Evolutionary conservation across 169 alveolate genomes (phyloP).

Genomic region (Plasmodium cynomolgi): DNA sequence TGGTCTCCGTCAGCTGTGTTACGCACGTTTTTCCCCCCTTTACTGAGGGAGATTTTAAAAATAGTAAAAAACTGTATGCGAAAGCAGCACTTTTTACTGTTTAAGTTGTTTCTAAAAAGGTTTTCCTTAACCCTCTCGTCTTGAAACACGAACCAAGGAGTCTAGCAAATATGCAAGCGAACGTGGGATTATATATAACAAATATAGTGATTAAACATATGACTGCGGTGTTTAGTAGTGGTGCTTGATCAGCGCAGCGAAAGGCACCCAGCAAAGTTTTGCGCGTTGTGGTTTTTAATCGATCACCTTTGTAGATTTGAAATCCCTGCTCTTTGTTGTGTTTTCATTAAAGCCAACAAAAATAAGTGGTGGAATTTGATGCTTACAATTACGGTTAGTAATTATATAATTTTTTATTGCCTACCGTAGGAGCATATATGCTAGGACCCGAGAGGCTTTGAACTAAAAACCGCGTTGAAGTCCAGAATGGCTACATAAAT

Average conservation of each 20-base stretch:
- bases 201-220: neutral
- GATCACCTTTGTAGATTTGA: neutral
- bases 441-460: constrained; percentile 94
- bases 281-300: neutral
- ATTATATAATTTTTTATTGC: neutral
- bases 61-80: neutral
- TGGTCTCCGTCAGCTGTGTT: neutral
- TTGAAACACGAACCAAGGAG: constrained; percentile 57
- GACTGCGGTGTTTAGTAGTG: neutral
- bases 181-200: neutral
- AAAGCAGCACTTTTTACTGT: neutral
- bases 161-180: constrained; percentile 13
- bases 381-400: neutral
- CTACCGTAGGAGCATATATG: constrained; percentile 84
- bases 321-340: neutral
- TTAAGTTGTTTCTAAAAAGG: constrained; percentile 38
- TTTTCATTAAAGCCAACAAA: neutral
- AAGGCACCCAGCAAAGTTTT: neutral
- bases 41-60: neutral
- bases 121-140: constrained; percentile 15
- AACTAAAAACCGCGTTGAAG: constrained; percentile 91
- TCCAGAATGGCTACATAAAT: constrained; percentile 89
- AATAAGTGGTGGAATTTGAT: neutral
- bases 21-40: neutral
- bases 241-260: neutral